These are phyloP conservation scores for Fagopyrum homotropicum DNA, from an alignment of 148 eudicot genomes.

Conservation along the genomic window DNA sequence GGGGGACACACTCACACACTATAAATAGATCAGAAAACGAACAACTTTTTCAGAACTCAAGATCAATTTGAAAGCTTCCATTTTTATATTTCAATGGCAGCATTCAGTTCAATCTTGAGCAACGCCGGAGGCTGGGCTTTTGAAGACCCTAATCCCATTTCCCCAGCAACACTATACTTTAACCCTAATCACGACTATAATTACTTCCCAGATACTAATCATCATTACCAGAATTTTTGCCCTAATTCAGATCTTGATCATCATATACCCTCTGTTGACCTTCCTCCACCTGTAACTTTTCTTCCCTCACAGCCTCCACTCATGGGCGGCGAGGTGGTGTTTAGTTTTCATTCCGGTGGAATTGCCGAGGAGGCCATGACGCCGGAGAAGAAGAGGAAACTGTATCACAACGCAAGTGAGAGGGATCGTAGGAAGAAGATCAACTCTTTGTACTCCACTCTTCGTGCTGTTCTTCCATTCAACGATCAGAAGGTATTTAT, in stretches of 20 bases:
- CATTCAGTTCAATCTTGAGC: background rate
- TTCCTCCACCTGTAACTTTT: background rate
- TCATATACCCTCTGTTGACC: background rate
- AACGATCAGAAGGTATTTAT: background rate
- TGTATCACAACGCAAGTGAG: conserved; percentile 35
- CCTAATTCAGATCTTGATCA: background rate
- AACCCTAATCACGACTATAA: background rate
- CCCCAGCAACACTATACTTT: background rate
- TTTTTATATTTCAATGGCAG: background rate
- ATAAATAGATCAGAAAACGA: no score
- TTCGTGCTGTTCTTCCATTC: conserved; percentile 20
- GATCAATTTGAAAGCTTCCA: no score
- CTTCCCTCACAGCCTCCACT: background rate
- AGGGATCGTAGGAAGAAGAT: conserved; percentile 34
- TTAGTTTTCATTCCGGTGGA: background rate
- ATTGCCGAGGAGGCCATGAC: background rate
- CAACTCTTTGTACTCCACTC: conserved; percentile 26
- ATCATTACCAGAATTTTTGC: no score
- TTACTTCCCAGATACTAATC: background rate
- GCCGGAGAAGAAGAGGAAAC: conserved; percentile 12
- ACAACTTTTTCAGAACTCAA: no score
- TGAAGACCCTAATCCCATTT: conserved; percentile 13
- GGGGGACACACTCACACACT: no score
- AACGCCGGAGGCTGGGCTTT: conserved; percentile 13
- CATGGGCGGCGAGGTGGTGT: no score